Evolutionary conservation across 331 rosid genomes (phyloP), one percentile per base, ranked within the genome.

Genomic region (Quercus tomentella): DNA sequence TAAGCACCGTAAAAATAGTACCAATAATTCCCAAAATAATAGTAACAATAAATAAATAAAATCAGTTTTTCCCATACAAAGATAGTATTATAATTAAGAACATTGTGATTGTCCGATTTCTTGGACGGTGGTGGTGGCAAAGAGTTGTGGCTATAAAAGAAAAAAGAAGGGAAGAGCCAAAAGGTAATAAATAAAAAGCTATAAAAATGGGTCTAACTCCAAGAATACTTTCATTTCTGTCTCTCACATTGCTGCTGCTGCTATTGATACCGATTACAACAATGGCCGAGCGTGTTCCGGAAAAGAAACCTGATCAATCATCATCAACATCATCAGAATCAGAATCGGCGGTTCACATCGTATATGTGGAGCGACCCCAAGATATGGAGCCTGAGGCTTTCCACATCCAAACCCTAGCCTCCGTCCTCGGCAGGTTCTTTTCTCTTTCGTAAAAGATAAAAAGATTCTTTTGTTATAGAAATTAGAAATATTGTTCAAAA

Each of bases 391-490:
- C 96, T 8, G 97, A 90, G 88, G 83, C 95, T 22, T 91, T 70
- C 73, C 93, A 95, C 80, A 74, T 95, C 87, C 91, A 93, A 83
- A 95, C 96, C 93, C 98, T 95, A 30, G 71, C 96, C 22, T 60
- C 98, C 3, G 96, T 90, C 62, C 89, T 93, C 35, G 98, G 98
- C 85, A 92, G 97, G 98, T 92, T 41, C 12, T 41, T 41, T 37
- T 41, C 45, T 41, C 45, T 41, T 8, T 8, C 45, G 11, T 41
- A 41, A 41, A 41, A 41, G 12, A 41, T 41, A 41, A 41, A 41
- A 41, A 41, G 45, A 41, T 41, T 8, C 12, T 41, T 41, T 41
- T 41, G 45, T 2, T 41, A 41, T 41, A 9, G 45, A 41, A 41
- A 41, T 41, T 41, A 41, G 45, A 41, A 41, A 8, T 41, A 41